Percentiles rank a stretch among this genome's conserved stretches.
Conservation (phyloP, 2,329 filamentous ascomycete genomes). For the Grosmannia penicillata region DNA sequence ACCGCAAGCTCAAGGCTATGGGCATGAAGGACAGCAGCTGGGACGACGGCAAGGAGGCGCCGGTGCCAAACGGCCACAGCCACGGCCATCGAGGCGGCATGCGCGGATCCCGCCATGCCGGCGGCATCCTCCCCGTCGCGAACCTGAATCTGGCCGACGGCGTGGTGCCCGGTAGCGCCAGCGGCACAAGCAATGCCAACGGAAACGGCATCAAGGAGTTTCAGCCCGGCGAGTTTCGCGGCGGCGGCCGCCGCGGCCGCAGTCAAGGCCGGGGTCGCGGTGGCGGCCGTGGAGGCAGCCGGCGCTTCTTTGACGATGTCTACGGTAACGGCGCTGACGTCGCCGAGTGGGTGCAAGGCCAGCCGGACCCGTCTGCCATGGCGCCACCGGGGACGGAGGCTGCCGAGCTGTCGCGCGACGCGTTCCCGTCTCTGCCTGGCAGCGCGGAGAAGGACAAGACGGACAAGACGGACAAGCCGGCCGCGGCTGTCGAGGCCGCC, state of each 20-base stretch:
- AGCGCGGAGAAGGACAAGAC: slow-evolving; percentile 11
- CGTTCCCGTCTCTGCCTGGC: slow-evolving; percentile 25
- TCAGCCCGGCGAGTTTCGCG: slow-evolving; percentile 18
- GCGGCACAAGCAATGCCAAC: no score
- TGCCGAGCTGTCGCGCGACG: slow-evolving; percentile 18
- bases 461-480: background rate
- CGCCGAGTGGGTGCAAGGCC: slow-evolving; percentile 10
- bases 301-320: slow-evolving; percentile 10
- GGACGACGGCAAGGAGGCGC: slow-evolving; percentile 42
- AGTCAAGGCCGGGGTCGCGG: slow-evolving; percentile 19
- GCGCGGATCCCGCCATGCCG: slow-evolving; percentile 7
- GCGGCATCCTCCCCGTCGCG: slow-evolving; percentile 3
- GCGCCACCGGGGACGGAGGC: slow-evolving; percentile 13
- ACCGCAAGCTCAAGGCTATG: slow-evolving; percentile 46
- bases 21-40: slow-evolving; percentile 37
- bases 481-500: slow-evolving; percentile 8
- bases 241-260: slow-evolving; percentile 16
- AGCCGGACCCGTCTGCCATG: slow-evolving; percentile 9
- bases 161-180: no score
- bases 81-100: slow-evolving; percentile 13
- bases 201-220: slow-evolving; percentile 15
- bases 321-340: slow-evolving; percentile 9
- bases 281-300: slow-evolving; percentile 14
- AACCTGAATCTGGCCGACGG: no score
- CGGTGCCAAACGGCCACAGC: slow-evolving; percentile 24